Evolutionary conservation across 257 asterid genomes (phyloP), one percentile per base, ranked within the genome.

Genomic region (Dorcoceras hygrometricum): DNA sequence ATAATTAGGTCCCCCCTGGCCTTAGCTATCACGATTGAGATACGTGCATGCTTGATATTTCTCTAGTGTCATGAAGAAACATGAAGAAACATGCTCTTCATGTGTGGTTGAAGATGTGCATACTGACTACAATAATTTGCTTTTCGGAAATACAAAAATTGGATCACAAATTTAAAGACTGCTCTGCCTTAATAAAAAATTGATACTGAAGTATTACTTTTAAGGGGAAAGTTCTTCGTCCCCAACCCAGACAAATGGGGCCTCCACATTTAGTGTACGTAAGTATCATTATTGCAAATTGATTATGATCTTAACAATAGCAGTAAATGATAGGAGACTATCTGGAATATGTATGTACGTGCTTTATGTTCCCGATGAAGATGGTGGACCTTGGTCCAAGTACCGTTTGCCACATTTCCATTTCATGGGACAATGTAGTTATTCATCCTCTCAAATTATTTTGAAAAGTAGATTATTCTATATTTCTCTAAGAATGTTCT

Each of bases 301-400:
- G 80, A 76, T 53, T n/a, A 70, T 22, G 78, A 75, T 72, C n/a
- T 54, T 78, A 23, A 68, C 69, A 62, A 26, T 23, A 36, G 56
- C 63, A 66, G 34, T 53, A 62, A 69, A 60, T 72, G 75, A 43
- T 70, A 46, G 56, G 68, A 24, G 75, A 73, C 72, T 61, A 62
- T 59, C 56, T 75, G 55, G 64, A 75, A 60, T 53, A 62, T 70
- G 77, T 63, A 69, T 76, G 80, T 71, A 55, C 73, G 63, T 69
- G 27, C 39, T 36, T 62, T 26, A 20, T 58, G 71, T 72, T 56
- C 54, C 53, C 64, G 58, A 27, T 65, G 46, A 57, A 63, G 43
- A 76, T 70, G 70, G 83, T 73, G 83, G 85, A 71, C 81, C 80
- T 76, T 34, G 12, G 48, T 36, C 48, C n/a, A 39, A 39, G 50